Conservation (phyloP, 331 rosid species). For the Acacia concinna region DNA sequence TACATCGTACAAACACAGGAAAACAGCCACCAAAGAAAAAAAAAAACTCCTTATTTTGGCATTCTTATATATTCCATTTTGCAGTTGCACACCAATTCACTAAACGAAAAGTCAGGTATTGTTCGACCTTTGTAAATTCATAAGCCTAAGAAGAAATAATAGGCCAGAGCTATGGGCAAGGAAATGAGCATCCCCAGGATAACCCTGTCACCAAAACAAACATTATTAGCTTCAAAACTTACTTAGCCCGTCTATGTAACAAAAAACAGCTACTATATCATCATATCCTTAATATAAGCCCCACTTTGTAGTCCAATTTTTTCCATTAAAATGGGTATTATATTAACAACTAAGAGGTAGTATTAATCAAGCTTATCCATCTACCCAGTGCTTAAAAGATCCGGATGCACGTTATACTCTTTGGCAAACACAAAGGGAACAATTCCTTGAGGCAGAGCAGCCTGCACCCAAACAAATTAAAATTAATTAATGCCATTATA, state of each 20-base stretch:
- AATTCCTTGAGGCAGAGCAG: constrained; percentile 95
- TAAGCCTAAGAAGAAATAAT: constrained; percentile 69
- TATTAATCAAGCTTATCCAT: constrained; percentile 5
- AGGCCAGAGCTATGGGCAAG: constrained; percentile 76
- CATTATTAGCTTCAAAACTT: constrained; percentile 32
- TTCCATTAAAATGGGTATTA: no score
- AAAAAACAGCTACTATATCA: no score
- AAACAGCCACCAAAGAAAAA: background rate
- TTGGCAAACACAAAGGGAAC: constrained; percentile 95
- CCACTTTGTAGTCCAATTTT: background rate
- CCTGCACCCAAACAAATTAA: constrained; percentile 46
- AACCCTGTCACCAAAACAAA: constrained; percentile 66
- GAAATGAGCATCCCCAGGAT: constrained; percentile 86
- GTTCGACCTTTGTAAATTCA: constrained; percentile 40
- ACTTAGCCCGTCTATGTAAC: background rate
- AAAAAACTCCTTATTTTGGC: background rate
- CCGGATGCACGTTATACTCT: constrained; percentile 83
- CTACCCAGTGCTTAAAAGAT: constrained; percentile 86
- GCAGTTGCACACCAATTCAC: constrained; percentile 13
- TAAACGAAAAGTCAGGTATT: constrained; percentile 2
- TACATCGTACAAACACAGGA: background rate
- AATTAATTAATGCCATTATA: constrained; percentile 6
- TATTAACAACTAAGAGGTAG: background rate
- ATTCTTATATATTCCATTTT: background rate
- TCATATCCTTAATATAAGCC: background rate